These are phyloP conservation scores for Mucor irregularis DNA, from an alignment of 371 early-diverging fungal genomes.

Conservation along the genomic window DNA sequence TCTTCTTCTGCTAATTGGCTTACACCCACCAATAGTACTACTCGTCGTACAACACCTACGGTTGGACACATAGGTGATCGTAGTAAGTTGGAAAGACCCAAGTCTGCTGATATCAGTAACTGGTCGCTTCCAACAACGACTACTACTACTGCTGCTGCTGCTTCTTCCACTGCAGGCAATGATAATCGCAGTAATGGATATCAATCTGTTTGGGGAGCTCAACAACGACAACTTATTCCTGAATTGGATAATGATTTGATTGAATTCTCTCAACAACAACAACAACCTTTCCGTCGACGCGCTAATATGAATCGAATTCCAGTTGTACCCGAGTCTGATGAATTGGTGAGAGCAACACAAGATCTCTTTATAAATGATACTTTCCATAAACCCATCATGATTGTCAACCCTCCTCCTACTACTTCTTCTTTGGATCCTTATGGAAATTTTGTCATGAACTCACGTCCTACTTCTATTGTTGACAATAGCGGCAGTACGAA, in stretches of 20 bases:
- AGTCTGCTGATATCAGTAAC: constrained; percentile 64
- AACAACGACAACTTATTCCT: constrained; percentile 3
- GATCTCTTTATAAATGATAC: constrained; percentile 14
- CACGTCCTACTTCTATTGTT: background rate
- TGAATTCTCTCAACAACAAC: constrained; percentile 21
- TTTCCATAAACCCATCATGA: constrained; percentile 17
- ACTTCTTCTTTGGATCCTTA: constrained; percentile 17
- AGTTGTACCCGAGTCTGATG: constrained; percentile 54
- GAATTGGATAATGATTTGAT: constrained; percentile 22
- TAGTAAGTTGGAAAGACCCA: constrained; percentile 42
- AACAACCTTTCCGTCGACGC: constrained; percentile 35
- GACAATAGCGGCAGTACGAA: background rate
- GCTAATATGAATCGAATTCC: constrained; percentile 51
- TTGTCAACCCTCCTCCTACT: constrained; percentile 2
- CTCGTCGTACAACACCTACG: constrained; percentile 5
- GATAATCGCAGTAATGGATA: constrained; percentile 39
- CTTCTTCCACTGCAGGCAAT: too few species aligned
- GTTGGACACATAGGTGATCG: constrained; percentile 35
- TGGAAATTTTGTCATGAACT: constrained; percentile 11
- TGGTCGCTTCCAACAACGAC: constrained; percentile 52
- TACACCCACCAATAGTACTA: background rate
- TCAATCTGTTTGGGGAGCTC: constrained; percentile 43
- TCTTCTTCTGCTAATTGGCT: constrained; percentile 9
- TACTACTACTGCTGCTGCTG: constrained; percentile 2
- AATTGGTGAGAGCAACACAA: constrained; percentile 18